Base-by-base conservation (phyloP, 768 basidiomycete species). In the Psilocybe azurescens region DNA sequence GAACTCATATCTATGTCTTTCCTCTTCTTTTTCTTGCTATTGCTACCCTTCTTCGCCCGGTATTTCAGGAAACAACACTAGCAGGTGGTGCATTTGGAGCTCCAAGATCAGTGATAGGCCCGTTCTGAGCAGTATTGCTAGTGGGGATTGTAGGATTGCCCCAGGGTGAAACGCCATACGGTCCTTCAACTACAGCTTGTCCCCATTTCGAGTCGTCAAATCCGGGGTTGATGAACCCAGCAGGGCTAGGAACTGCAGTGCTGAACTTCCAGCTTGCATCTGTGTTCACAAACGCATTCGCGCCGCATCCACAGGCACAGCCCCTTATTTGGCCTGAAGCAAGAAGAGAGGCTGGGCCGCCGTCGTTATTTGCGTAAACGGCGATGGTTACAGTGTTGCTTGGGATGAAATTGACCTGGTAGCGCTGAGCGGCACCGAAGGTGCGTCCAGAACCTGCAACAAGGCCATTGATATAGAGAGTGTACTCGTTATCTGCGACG, bases 381-480 rank as follows among this genome's bases (percentile, higher is more conserved):
- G 70, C 65, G 39, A 75, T 63, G 10, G 64, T 73, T 28, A 71
- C 70, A 13, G 66, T 63, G 14, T 63, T 59, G 56, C 65, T 18
- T 67, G 69, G 56, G 67, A 51, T 55, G 62, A 64, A 51, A 58
- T 64, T 49, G 54, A 69, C 33, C 52, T 66, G 30, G 66, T 54
- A 63, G 41, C 49, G 52, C 5, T 61, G 59, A 6, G 60, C 60
- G 64, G 29, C 65, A 49, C 14, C 41, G n/a, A 20, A 71, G 62
- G 16, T 61, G 11, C 24, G 64, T 13, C 52, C 52, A 16, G 32
- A 36, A 1, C 73, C 74, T 8, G 73, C 64, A 1, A 69, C 53
- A 1, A 62, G 56, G 16, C 75, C 74, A 44, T 76, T 75, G 39
- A 76, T 61, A 47, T 72, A 74, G 8, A 76, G 67, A 2, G 68